These are phyloP conservation scores for Neobulgaria alba DNA, from an alignment of 2,329 filamentous ascomycete species.

Conservation along the genomic window DNA sequence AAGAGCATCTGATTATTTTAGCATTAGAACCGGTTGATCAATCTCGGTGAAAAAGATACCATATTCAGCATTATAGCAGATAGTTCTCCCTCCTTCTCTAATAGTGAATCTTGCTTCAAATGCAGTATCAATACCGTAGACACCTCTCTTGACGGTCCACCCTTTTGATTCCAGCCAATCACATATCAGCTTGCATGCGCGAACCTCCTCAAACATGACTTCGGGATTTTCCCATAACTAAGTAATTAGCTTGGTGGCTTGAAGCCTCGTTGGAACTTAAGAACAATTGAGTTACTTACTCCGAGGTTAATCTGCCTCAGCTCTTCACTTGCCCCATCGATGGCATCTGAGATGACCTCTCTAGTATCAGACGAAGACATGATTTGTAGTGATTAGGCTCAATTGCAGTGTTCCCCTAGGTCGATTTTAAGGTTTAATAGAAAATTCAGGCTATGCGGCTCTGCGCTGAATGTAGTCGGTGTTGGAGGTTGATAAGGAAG, in stretches of 20 bases:
- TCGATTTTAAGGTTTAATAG: no score
- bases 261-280: neutral
- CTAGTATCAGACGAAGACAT: neutral
- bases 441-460: no score
- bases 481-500: no score
- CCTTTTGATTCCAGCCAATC: conserved; percentile 36
- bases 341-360: neutral
- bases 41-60: no score
- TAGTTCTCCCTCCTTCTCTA: conserved; percentile 31
- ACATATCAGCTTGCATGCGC: conserved; percentile 40
- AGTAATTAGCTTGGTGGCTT: neutral
- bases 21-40: no score
- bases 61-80: conserved; percentile 37
- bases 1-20: conserved; percentile 31
- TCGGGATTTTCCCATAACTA: conserved; percentile 39
- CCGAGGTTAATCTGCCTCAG: neutral
- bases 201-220: conserved; percentile 39
- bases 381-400: no score
- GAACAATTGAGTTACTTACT: neutral
- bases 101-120: conserved; percentile 36
- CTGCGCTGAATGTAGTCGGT: no score
- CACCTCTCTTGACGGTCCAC: conserved; percentile 37
- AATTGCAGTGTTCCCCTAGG: no score
- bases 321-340: neutral
- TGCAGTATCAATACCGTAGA: conserved; percentile 41